These are phyloP conservation scores for Aspergillus tanneri DNA, from an alignment of 2,329 filamentous ascomycete genomes.

Conservation along the genomic window DNA sequence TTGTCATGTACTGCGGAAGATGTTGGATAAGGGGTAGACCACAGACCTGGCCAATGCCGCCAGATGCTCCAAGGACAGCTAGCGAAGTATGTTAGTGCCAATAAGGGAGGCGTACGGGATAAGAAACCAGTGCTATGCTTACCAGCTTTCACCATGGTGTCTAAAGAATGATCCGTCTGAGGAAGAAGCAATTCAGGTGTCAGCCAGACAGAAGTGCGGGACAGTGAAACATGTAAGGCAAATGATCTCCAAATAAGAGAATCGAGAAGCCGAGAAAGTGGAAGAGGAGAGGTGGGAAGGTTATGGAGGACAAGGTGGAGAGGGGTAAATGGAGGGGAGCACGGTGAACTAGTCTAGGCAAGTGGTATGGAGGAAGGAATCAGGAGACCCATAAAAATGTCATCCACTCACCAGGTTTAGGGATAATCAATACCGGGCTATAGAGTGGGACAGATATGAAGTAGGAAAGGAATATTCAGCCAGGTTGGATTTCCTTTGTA, in stretches of 20 bases:
- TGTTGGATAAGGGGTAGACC: constrained; percentile 9
- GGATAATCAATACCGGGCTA: background rate
- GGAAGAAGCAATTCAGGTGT: constrained; percentile 4
- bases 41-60: constrained; percentile 94
- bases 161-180: background rate
- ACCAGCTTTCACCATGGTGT: constrained; percentile 53
- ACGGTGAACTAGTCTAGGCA: constrained; percentile 11
- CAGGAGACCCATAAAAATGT: background rate
- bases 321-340: constrained; percentile 16
- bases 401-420: background rate
- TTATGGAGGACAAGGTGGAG: constrained; percentile 9
- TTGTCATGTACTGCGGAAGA: background rate
- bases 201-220: background rate
- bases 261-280: constrained; percentile 4
- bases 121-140: constrained; percentile 8
- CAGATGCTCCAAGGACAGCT: constrained; percentile 90
- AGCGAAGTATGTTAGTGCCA: constrained; percentile 4
- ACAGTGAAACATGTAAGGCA: constrained; percentile 7
- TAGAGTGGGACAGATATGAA: too few relatives aligned
- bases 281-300: constrained; percentile 3
- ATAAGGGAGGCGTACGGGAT: background rate
- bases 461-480: too few relatives aligned
- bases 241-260: constrained; percentile 11
- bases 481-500: too few relatives aligned
- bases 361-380: constrained; percentile 6